Percentiles rank a stretch among this genome's conserved stretches.
Evolutionary conservation across 345 rosid species (phyloP).

Genomic region (Hevea brasiliensis): DNA sequence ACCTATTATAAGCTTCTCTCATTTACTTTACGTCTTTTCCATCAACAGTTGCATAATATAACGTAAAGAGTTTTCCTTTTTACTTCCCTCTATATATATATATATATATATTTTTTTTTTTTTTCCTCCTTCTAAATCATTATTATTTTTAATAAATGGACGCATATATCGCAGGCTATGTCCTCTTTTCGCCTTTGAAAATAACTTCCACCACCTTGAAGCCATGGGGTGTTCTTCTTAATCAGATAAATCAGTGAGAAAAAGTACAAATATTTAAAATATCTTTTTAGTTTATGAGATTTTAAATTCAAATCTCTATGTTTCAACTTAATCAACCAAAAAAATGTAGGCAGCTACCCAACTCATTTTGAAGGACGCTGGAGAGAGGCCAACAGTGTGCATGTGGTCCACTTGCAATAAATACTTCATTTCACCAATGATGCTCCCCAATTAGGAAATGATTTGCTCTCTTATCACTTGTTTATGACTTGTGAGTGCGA

Average conservation of each 20-base stretch:
- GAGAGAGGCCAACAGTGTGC: neutral
- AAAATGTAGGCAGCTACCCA: too few relatives aligned
- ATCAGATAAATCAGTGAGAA: too few relatives aligned
- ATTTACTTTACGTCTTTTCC: slow-evolving; percentile 25
- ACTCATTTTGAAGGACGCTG: too few relatives aligned
- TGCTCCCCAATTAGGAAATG: neutral
- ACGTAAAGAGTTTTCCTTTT: slow-evolving; percentile 19
- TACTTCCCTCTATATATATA: too few relatives aligned
- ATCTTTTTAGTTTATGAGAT: too few relatives aligned
- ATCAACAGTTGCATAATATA: slow-evolving; percentile 20
- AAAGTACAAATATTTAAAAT: too few relatives aligned
- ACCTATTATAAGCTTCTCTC: slow-evolving; percentile 13
- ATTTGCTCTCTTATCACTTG: neutral
- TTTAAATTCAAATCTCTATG: too few relatives aligned
- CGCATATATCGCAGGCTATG: too few relatives aligned
- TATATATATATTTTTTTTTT: neutral
- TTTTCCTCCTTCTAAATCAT: neutral
- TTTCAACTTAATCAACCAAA: too few relatives aligned
- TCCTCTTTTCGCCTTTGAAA: too few relatives aligned
- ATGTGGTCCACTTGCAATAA: slow-evolving; percentile 3
- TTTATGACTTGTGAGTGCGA: neutral
- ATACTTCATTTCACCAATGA: neutral
- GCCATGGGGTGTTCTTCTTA: too few relatives aligned
- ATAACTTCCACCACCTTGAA: too few relatives aligned
- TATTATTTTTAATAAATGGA: neutral